Base-by-base conservation (phyloP, 2,329 filamentous ascomycete genomes). In the Pyricularia pennisetigena region DNA sequence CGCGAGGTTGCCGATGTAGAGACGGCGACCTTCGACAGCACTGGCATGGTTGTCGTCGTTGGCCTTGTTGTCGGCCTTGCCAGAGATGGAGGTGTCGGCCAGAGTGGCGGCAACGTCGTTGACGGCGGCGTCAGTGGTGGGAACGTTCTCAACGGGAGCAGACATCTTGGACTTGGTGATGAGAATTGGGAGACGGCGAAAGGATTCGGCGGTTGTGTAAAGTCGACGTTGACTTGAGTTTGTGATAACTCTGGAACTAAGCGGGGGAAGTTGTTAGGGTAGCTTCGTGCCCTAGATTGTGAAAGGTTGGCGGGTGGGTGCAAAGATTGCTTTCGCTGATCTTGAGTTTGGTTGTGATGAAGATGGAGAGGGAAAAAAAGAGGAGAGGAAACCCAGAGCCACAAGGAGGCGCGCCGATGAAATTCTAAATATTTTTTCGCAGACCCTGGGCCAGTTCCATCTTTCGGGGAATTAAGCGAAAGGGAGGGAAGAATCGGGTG, bases 1-100 rank as follows among this genome's bases (percentile, higher is more conserved):
- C 78, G 95, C 95, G 89, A 99, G 92, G 88, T 99, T 99, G 87
- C 95, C 95, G 86, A 99, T 98, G 86, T 99, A 99, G 78, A 99
- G 91, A 85, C 95, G 93, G 86, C 95, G 93, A 82, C 95, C 94
- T 87, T 99, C 95, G 82, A 94, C 94, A 82, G 95, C 95, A 85
- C 93, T 97, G 83, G 93, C 93, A 81, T 95, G 90, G 79, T 95
- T 93, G 81, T 94, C 93, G 82, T 97, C 93, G 79, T 92, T 90
- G 83, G 91, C 87, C 76, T 84, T 83, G 73, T 85, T 82, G 78
- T 81, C 80, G 73, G 78, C 73, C 80, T 83, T 83, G 76, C 79
- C 80, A 77, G 87, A 83, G 82, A 91, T 86, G 81, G 86, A 86
- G 78, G 88, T 88, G 84, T 91, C 90, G 85, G 85, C 89, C 87